Base-by-base conservation (phyloP, 768 basidiomycete genomes). In the Stropharia rugosoannulata region DNA sequence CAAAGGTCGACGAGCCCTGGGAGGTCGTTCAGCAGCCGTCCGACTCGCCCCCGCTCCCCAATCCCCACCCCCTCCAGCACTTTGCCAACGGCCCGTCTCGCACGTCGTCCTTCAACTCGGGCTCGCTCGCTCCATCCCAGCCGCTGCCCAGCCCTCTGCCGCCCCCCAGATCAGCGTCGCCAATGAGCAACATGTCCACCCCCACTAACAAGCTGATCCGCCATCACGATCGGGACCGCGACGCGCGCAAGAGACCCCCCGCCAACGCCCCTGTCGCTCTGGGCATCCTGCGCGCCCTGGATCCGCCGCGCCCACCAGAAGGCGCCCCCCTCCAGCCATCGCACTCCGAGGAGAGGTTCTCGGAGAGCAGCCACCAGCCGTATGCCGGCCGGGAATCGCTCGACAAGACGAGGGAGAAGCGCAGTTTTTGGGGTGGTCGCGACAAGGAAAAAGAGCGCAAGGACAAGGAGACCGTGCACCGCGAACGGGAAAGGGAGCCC, bases 271-370 rank as follows among this genome's bases (percentile, higher is more conserved):
- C 73, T 1, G 74, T 70, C 9, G 81, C 83, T 0, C 66, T 86
- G 12, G 81, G 79, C 16, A 85, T 88, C 43, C 72, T 89, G 53
- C 75, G 74, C 44, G 77, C 89, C 2, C 73, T 90, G 13, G 87
- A 90, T 53, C 86, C 89, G 0, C 76, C 71, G 0, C 61, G 62
- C 8, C 22, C 59, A 7, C 59, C 54, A 15, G 54, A 49, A 4
- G n/a, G 8, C 22, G 15, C 25, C 7, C 71, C 56, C 57, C 65
- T 49, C 12, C 76, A 70, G 35, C 64, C 57, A 41, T 57, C 69
- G 0, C 59, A 63, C 10, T 73, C 73, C 6, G 74, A 77, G 48
- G 71, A 77, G 43, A 66, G 70, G 5, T 58, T 65, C 19, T 71
- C 72, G 2, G 75, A 76, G 41, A 66, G 62, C 56, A 68, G 68